Conservation (phyloP, 73 alveolate species). For the Paraurostyla sp. region DNA sequence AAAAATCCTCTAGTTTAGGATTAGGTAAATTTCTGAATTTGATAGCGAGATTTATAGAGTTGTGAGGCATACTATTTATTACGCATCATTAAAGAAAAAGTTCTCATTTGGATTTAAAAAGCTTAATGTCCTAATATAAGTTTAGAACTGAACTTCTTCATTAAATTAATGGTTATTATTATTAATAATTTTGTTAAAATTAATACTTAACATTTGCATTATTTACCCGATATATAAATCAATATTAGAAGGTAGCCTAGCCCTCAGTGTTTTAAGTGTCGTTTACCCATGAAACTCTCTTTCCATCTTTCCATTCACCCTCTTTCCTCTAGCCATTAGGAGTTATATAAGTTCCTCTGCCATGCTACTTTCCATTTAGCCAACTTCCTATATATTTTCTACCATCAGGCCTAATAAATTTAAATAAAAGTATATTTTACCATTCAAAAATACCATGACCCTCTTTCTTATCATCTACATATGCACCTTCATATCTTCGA, state of each 20-base stretch:
- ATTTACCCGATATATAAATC: neutral
- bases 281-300: constrained; percentile 69
- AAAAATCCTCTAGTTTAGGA: neutral
- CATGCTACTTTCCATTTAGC: constrained; percentile 69
- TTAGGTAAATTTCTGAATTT: neutral
- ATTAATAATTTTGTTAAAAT: neutral
- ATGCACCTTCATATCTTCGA: constrained; percentile 51
- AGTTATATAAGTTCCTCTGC: constrained; percentile 71
- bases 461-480: constrained; percentile 39
- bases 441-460: constrained; percentile 50
- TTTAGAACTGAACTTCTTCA: too few relatives aligned
- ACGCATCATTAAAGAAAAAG: neutral
- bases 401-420: constrained; percentile 63
- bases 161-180: neutral
- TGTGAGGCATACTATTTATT: too few relatives aligned
- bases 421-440: neutral
- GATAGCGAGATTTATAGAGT: neutral
- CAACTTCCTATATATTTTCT: constrained; percentile 74
- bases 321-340: constrained; percentile 57
- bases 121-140: too few relatives aligned
- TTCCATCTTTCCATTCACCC: constrained; percentile 78
- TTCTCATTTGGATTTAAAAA: too few relatives aligned
- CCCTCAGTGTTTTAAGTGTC: neutral
- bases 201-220: neutral
- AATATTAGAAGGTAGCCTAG: neutral